phyloP scores from a whole-genome alignment of 768 basidiomycete species.

The Clavaria fumosa region DNA sequence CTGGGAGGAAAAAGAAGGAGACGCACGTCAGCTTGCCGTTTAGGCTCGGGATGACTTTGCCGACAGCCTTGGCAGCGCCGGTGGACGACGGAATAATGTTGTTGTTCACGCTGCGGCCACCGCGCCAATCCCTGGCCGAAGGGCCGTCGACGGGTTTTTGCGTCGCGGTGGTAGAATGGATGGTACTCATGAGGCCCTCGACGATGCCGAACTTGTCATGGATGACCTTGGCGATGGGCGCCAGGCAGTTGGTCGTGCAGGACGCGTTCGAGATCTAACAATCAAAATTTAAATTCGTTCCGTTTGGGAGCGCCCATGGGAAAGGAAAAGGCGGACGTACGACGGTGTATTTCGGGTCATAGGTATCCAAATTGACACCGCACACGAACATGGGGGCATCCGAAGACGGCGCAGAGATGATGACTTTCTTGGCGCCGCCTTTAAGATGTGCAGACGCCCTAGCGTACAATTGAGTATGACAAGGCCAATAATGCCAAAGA shows the following conservation, averaged over 20 bases:
- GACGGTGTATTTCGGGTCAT: conserved; percentile 80
- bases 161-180: conserved; percentile 92
- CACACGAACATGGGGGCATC: conserved; percentile 91
- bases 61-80: conserved; percentile 97
- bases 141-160: conserved; percentile 94
- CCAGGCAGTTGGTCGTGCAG: conserved; percentile 99
- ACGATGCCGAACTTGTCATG: conserved; percentile 93
- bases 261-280: conserved; percentile 90
- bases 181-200: conserved; percentile 97
- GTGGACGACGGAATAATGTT: conserved; percentile 99
- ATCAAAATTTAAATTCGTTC: too few relatives aligned
- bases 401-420: conserved; percentile 98
- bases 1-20: not conserved
- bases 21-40: conserved; percentile 96
- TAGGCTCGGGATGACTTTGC: conserved; percentile 84
- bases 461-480: conserved; percentile 3
- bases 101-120: conserved; percentile 87
- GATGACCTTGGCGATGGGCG: conserved; percentile 97
- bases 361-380: conserved; percentile 90
- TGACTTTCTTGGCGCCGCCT: conserved; percentile 98
- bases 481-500: conserved; percentile 1
- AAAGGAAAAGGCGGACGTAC: conserved; percentile 27
- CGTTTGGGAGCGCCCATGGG: not conserved
- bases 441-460: conserved; percentile 88
- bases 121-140: conserved; percentile 94